Evolutionary conservation across 352 stramenopile genomes (phyloP).

Genomic region (Phytophthora cactorum): DNA sequence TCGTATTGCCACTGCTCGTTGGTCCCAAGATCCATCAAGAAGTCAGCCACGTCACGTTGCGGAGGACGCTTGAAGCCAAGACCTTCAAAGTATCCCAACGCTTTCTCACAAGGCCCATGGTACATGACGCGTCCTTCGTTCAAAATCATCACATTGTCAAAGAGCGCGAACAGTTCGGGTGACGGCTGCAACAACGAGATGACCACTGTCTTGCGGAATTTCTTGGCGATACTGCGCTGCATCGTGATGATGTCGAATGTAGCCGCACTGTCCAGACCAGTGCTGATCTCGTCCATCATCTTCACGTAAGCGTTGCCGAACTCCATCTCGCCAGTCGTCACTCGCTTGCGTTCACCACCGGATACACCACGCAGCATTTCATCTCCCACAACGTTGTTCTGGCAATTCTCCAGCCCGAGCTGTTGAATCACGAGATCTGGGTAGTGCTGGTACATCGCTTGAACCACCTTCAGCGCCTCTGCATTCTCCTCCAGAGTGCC

Average conservation of each 20-base stretch:
- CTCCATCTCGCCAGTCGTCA: neutral
- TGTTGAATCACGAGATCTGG: neutral
- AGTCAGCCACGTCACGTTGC: constrained; percentile 52
- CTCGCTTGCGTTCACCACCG: neutral
- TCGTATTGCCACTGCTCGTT: constrained; percentile 49
- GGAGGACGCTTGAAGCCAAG: constrained; percentile 31
- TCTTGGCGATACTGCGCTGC: constrained; percentile 28
- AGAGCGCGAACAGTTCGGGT: constrained; percentile 27
- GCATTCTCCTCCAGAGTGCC: neutral
- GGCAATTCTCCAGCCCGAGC: neutral
- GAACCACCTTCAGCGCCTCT: neutral
- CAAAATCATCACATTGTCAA: constrained; percentile 14
- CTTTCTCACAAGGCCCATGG: constrained; percentile 11
- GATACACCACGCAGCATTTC: neutral
- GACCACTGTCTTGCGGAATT: neutral
- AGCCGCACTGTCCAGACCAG: neutral
- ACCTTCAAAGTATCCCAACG: constrained; percentile 14
- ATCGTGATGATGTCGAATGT: constrained; percentile 25
- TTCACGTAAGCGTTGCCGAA: neutral
- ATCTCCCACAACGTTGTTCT: neutral
- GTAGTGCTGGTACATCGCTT: neutral
- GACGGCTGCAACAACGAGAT: constrained; percentile 32
- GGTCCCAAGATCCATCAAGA: constrained; percentile 55
- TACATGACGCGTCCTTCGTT: constrained; percentile 24
- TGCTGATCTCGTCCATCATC: too few relatives aligned